phyloP scores from a whole-genome alignment of 108 stramenopile genomes.

The Seminavis robusta region DNA sequence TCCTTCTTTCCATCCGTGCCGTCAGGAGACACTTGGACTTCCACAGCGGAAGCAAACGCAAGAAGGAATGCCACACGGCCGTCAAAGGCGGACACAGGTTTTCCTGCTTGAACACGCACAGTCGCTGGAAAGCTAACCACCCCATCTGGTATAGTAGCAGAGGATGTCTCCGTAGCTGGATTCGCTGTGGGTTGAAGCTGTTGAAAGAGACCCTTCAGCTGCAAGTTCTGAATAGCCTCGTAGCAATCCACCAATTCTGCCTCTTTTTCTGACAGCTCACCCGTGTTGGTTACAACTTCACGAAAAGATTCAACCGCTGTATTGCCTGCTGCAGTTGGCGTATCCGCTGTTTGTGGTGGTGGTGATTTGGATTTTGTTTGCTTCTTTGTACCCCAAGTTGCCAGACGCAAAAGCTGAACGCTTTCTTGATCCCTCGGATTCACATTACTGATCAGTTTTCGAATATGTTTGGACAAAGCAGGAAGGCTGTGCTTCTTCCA shows the following conservation, averaged over 20 bases:
- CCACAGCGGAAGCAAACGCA: background rate
- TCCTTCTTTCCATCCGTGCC: background rate
- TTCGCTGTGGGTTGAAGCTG: no score
- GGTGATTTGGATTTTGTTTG: background rate
- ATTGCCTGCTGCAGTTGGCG: no score
- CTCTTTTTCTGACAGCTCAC: background rate
- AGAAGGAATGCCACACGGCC: background rate
- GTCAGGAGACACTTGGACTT: background rate
- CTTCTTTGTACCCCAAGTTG: background rate
- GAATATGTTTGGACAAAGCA: background rate
- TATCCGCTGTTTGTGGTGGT: background rate
- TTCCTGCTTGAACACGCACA: background rate
- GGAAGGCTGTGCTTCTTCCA: slow-evolving; percentile 7
- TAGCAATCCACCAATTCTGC: background rate
- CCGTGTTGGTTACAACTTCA: background rate
- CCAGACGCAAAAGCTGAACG: background rate
- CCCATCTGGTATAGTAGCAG: no score
- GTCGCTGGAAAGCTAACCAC: background rate
- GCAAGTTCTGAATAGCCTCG: background rate
- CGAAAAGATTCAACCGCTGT: background rate
- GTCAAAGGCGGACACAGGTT: background rate
- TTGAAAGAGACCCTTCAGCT: no score
- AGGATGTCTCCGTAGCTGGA: no score
- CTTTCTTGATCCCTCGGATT: slow-evolving; percentile 1
- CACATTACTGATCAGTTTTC: background rate